A percentile compares a stretch with the other conserved stretches of the same genome.
phyloP scores from a whole-genome alignment of 305 asterid species.

The Caryopteris hybrid region DNA sequence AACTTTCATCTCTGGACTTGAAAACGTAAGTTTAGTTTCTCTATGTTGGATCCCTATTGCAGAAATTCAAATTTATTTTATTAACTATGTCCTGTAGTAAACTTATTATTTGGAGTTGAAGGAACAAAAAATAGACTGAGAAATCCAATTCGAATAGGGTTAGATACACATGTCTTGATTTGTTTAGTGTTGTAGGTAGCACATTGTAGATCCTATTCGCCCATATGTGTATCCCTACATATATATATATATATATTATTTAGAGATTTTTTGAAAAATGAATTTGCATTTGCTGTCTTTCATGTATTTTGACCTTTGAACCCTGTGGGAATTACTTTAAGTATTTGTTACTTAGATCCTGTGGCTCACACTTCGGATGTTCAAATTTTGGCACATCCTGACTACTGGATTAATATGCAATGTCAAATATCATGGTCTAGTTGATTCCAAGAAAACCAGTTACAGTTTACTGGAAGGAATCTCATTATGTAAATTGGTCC shows the following conservation, averaged over 20 bases:
- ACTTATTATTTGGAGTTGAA: neutral
- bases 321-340: neutral
- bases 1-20: constrained; percentile 68
- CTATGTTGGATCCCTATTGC: neutral
- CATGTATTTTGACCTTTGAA: neutral
- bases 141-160: neutral
- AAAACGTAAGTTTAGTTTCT: constrained; percentile 62
- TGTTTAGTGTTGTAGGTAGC: neutral
- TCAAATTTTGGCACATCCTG: neutral
- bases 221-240: neutral
- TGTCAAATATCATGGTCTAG: neutral
- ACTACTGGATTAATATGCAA: neutral
- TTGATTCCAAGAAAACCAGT: neutral
- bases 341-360: neutral
- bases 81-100: neutral
- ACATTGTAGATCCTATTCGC: neutral
- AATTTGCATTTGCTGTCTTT: neutral
- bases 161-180: neutral
- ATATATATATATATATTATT: neutral
- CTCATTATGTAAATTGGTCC: neutral
- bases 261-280: neutral
- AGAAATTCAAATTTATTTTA: neutral
- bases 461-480: neutral
- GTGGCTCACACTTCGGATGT: neutral
- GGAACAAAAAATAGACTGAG: neutral